A percentile compares a stretch with the other conserved stretches of the same genome.
phyloP scores from a whole-genome alignment of 2,329 filamentous ascomycete genomes.

The Eutypella sp. region DNA sequence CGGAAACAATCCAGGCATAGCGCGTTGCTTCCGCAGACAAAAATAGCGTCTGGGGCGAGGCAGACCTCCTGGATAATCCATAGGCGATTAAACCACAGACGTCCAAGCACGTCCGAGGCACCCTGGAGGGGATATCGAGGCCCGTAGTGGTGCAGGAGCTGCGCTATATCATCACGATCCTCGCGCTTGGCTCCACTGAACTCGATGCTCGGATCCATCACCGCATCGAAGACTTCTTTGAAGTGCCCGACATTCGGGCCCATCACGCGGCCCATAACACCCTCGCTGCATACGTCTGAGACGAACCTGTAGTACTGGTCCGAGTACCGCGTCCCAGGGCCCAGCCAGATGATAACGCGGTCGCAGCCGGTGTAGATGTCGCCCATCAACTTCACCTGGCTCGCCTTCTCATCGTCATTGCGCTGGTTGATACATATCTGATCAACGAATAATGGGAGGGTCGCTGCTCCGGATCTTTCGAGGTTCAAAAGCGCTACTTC shows the following conservation, averaged over 20 bases:
- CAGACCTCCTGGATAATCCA: constrained; percentile 31
- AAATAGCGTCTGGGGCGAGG: constrained; percentile 6
- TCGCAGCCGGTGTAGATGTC: constrained; percentile 9
- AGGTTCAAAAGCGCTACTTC: constrained; percentile 24
- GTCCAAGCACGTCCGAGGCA: constrained; percentile 21
- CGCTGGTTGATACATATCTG: constrained; percentile 19
- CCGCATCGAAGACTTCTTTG: constrained; percentile 24
- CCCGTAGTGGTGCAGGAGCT: constrained; percentile 16
- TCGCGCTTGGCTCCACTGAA: constrained; percentile 12
- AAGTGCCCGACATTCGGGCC: constrained; percentile 17
- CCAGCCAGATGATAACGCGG: constrained; percentile 12
- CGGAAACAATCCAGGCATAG: constrained; percentile 14
- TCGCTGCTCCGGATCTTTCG: constrained; percentile 7
- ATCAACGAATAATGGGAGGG: constrained; percentile 13
- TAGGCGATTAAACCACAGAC: constrained; percentile 27
- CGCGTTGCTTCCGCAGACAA: constrained; percentile 9
- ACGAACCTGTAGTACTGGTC: constrained; percentile 7
- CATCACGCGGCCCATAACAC: constrained; percentile 13
- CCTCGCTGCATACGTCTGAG: constrained; percentile 6
- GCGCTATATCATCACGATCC: constrained; percentile 24
- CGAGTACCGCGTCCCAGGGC: constrained; percentile 3
- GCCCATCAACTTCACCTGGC: constrained; percentile 16
- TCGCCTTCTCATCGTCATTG: constrained; percentile 10
- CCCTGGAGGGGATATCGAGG: constrained; percentile 20
- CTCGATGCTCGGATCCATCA: constrained; percentile 18